A percentile compares a stretch with the other conserved stretches of the same genome.
These are phyloP conservation scores for Colletotrichum sublineola DNA, from an alignment of 2,329 filamentous ascomycete genomes.

Conservation along the genomic window DNA sequence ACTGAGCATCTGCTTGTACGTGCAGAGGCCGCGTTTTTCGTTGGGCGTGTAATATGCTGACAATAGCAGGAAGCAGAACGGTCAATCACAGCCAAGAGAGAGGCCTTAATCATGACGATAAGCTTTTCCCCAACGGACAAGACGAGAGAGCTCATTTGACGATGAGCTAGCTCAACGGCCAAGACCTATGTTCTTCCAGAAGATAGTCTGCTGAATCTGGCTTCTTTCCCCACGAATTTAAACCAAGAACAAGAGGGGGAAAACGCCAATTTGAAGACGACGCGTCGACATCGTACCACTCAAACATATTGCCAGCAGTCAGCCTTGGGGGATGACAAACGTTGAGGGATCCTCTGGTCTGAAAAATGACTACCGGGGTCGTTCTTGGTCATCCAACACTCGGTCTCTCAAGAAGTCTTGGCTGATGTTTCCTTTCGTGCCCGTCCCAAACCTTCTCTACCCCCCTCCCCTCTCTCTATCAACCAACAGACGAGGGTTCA, in stretches of 20 bases:
- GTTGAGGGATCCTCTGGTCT: neutral
- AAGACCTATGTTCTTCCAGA: neutral
- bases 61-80: neutral
- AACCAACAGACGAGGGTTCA: conserved; percentile 5
- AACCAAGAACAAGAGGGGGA: neutral
- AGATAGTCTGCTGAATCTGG: neutral
- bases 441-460: neutral
- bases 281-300: conserved; percentile 26
- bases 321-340: neutral
- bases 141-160: neutral
- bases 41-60: conserved; percentile 5
- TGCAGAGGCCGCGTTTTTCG: neutral
- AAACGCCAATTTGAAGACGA: neutral
- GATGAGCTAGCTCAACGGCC: neutral
- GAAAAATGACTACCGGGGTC: neutral
- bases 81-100: neutral
- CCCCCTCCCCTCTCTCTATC: neutral
- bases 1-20: neutral
- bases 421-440: conserved; percentile 2
- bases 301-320: conserved; percentile 2
- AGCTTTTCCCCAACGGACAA: neutral
- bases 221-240: neutral
- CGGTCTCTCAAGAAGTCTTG: neutral
- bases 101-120: neutral
- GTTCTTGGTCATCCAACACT: neutral